A percentile compares a stretch with the other conserved stretches of the same genome.
These are phyloP conservation scores for Mortierella sp. DNA, from an alignment of 371 early-diverging fungal genomes.

Conservation along the genomic window DNA sequence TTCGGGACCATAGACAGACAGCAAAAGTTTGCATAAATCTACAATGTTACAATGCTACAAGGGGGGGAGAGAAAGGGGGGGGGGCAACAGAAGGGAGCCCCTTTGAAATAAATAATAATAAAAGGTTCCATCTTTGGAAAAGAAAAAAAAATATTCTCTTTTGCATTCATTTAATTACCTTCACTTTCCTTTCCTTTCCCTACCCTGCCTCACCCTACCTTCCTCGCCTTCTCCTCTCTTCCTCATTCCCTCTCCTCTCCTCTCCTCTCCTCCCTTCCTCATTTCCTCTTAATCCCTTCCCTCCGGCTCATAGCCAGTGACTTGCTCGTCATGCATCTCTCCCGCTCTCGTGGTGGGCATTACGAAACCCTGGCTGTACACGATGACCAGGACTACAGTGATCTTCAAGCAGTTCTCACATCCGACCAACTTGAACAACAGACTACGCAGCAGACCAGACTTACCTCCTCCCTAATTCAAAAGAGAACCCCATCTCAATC, in stretches of 20 bases:
- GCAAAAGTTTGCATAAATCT: too few relatives aligned
- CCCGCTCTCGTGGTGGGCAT: constrained; percentile 34
- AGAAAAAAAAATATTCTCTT: too few relatives aligned
- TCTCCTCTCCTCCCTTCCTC: constrained; percentile 2
- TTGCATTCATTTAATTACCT: too few relatives aligned
- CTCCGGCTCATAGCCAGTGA: not conserved
- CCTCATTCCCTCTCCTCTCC: not conserved
- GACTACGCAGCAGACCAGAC: not conserved
- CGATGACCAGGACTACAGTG: constrained; percentile 33
- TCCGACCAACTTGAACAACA: constrained; percentile 20
- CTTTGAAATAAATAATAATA: too few relatives aligned
- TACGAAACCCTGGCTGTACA: constrained; percentile 39
- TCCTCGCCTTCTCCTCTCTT: too few relatives aligned
- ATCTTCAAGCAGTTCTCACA: constrained; percentile 36
- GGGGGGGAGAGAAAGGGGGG: too few relatives aligned
- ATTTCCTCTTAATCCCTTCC: not conserved
- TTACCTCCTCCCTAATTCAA: constrained; percentile 7
- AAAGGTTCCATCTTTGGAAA: too few relatives aligned
- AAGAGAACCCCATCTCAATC: constrained; percentile 7
- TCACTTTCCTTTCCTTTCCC: too few relatives aligned
- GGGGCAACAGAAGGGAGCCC: too few relatives aligned
- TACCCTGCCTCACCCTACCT: too few relatives aligned
- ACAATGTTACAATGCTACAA: too few relatives aligned
- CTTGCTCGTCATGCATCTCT: constrained; percentile 21
- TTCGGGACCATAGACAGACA: too few relatives aligned